A percentile compares a stretch with the other conserved stretches of the same genome.
These are phyloP conservation scores for Agaricus subrufescens DNA, from an alignment of 768 basidiomycete species.

Conservation along the genomic window DNA sequence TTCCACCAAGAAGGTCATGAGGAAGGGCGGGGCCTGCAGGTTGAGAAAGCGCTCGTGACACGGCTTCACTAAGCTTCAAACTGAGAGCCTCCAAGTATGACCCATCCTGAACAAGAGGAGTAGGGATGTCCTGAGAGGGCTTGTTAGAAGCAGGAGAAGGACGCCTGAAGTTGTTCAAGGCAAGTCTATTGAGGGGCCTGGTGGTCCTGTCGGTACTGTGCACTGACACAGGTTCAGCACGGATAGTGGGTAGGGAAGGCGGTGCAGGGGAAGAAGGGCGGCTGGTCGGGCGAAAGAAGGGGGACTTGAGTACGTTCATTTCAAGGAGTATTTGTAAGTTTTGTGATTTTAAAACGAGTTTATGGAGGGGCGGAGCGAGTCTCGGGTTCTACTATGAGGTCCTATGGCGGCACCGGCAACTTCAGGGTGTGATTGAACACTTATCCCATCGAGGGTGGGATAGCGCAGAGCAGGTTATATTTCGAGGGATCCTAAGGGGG, in stretches of 20 bases:
- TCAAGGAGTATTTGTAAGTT: slow-evolving; percentile 21
- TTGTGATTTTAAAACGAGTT: slow-evolving; percentile 7
- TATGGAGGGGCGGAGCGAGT: slow-evolving; percentile 9
- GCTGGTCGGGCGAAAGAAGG: slow-evolving; percentile 60
- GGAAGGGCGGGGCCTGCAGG: slow-evolving; percentile 49
- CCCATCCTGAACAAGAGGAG: slow-evolving; percentile 65
- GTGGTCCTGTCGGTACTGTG: slow-evolving; percentile 38
- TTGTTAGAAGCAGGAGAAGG: slow-evolving; percentile 42
- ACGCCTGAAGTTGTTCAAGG: slow-evolving; percentile 55
- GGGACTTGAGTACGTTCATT: slow-evolving; percentile 66
- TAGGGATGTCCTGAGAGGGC: slow-evolving; percentile 27
- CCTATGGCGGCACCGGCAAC: slow-evolving; percentile 30
- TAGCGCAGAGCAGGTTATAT: slow-evolving; percentile 14
- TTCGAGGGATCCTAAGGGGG: slow-evolving; percentile 59
- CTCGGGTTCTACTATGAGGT: slow-evolving; percentile 25
- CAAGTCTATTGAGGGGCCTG: slow-evolving; percentile 53
- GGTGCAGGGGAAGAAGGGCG: slow-evolving; percentile 61
- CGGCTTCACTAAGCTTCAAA: slow-evolving; percentile 76
- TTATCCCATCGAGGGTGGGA: slow-evolving; percentile 53
- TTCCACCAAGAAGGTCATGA: slow-evolving; percentile 57
- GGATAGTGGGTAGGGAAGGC: background rate
- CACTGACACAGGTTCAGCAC: slow-evolving; percentile 15
- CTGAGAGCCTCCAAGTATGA: slow-evolving; percentile 76
- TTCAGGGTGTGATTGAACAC: slow-evolving; percentile 27
- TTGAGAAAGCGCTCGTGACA: slow-evolving; percentile 69